Evolutionary conservation across 2,329 filamentous ascomycete genomes (phyloP).

Genomic region (Fusarium palustre): DNA sequence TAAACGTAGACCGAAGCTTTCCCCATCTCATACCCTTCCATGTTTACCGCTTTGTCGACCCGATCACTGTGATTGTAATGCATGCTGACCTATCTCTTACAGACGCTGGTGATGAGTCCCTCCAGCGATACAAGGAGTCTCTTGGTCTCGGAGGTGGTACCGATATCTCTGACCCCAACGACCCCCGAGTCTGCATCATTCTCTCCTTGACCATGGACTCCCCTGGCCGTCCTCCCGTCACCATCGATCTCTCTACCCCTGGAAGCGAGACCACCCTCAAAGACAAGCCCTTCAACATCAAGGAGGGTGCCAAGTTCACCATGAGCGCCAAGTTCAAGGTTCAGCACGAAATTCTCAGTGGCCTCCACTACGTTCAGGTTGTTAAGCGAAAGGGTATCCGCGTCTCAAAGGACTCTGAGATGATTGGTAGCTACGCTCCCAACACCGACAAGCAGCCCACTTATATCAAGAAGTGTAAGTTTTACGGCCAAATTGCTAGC

Average conservation of each 20-base stretch:
- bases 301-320: conserved; percentile 92
- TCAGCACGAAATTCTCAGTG: conserved; percentile 94
- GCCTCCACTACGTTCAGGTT: conserved; percentile 94
- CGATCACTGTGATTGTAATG: background rate
- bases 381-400: conserved; percentile 90
- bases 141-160: conserved; percentile 84
- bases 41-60: conserved; percentile 8
- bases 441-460: conserved; percentile 87
- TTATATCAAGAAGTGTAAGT: conserved; percentile 93
- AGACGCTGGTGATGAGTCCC: conserved; percentile 86
- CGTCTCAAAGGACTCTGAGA: conserved; percentile 94
- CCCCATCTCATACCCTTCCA: background rate
- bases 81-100: conserved; percentile 41
- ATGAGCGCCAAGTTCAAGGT: conserved; percentile 97
- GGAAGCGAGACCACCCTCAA: conserved; percentile 83
- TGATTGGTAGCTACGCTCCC: conserved; percentile 96
- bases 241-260: conserved; percentile 83
- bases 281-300: conserved; percentile 95
- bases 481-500: background rate
- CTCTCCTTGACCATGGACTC: conserved; percentile 89
- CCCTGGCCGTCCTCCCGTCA: conserved; percentile 83
- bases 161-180: conserved; percentile 79
- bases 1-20: background rate
- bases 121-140: conserved; percentile 97
- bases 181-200: conserved; percentile 93